Evolutionary conservation across 2,329 filamentous ascomycete genomes (phyloP).

Genomic region (Elsinoe necatrix): DNA sequence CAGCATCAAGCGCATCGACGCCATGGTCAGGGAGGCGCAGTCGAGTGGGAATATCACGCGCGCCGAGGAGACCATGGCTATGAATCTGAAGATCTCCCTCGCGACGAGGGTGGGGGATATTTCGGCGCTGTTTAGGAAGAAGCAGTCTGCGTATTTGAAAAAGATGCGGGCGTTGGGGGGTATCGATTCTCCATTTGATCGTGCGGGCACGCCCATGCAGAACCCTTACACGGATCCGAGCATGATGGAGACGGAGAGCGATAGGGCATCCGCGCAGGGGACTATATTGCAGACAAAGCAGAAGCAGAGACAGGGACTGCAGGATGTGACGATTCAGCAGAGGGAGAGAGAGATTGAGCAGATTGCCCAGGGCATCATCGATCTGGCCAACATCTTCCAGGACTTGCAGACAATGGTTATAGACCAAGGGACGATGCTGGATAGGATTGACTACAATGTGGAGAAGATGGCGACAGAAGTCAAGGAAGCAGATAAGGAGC

Average conservation of each 20-base stretch:
- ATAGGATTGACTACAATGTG: conserved; percentile 70
- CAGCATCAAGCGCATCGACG: conserved; percentile 78
- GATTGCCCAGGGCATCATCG: conserved; percentile 96
- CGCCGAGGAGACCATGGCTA: conserved; percentile 90
- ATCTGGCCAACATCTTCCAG: conserved; percentile 91
- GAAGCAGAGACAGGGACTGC: conserved; percentile 50
- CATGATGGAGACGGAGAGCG: conserved; percentile 84
- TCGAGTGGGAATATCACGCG: conserved; percentile 62
- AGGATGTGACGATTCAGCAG: conserved; percentile 79
- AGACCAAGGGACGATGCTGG: conserved; percentile 44
- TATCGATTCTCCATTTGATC: conserved; percentile 31
- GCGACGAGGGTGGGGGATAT: conserved; percentile 84
- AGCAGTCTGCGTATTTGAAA: conserved; percentile 92
- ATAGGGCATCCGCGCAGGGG: conserved; percentile 83
- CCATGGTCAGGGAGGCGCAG: conserved; percentile 74
- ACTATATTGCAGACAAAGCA: conserved; percentile 73
- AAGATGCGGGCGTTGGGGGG: conserved; percentile 38
- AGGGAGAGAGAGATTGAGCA: conserved; percentile 95
- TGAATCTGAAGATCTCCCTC: conserved; percentile 87
- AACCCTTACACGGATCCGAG: conserved; percentile 76
- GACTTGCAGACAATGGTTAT: conserved; percentile 85
- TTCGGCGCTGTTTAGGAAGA: conserved; percentile 88
- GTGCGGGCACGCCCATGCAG: conserved; percentile 43
- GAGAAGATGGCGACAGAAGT: conserved; percentile 92
- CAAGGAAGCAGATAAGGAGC: conserved; percentile 84